Evolutionary conservation across 2,329 filamentous ascomycete genomes (phyloP).

Genomic region (Scopulariopsis brevicaulis): DNA sequence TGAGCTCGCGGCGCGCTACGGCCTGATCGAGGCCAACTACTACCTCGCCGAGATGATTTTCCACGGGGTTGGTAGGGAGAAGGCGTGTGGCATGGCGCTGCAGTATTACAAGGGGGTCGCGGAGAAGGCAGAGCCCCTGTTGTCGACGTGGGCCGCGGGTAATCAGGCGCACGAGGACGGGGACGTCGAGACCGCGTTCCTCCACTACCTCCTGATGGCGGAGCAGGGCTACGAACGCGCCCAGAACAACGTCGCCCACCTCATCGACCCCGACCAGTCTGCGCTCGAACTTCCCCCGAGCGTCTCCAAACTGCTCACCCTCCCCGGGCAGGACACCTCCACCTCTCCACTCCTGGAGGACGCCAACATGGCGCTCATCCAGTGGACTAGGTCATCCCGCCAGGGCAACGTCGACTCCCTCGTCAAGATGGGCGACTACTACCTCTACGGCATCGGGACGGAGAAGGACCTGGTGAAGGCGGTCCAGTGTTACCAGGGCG

Average conservation of each 20-base stretch:
- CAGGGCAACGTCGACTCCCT: conserved; percentile 89
- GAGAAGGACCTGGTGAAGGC: conserved; percentile 69
- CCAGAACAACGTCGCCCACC: conserved; percentile 80
- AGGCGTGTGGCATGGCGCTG: conserved; percentile 64
- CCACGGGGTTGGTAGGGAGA: conserved; percentile 68
- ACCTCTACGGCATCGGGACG: conserved; percentile 71
- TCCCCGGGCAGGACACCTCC: not conserved
- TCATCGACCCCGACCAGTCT: conserved; percentile 66
- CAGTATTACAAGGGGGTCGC: conserved; percentile 75
- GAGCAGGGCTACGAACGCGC: conserved; percentile 87
- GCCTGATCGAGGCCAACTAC: conserved; percentile 82
- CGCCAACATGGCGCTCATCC: conserved; percentile 62
- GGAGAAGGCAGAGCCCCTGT: conserved; percentile 59
- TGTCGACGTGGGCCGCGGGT: conserved; percentile 72
- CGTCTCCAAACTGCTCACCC: not conserved
- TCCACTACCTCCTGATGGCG: conserved; percentile 76
- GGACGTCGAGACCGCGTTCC: conserved; percentile 67
- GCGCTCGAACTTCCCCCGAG: conserved; percentile 38
- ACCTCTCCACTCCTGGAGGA: conserved; percentile 30
- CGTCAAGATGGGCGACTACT: conserved; percentile 98
- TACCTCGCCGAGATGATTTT: conserved; percentile 83
- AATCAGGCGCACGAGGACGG: conserved; percentile 73
- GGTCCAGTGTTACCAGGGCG: conserved; percentile 82
- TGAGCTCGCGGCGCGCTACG: conserved; percentile 71
- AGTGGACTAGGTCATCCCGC: conserved; percentile 90